Base-by-base conservation (phyloP, 2,329 filamentous ascomycete species). In the Trichothecium roseum region DNA sequence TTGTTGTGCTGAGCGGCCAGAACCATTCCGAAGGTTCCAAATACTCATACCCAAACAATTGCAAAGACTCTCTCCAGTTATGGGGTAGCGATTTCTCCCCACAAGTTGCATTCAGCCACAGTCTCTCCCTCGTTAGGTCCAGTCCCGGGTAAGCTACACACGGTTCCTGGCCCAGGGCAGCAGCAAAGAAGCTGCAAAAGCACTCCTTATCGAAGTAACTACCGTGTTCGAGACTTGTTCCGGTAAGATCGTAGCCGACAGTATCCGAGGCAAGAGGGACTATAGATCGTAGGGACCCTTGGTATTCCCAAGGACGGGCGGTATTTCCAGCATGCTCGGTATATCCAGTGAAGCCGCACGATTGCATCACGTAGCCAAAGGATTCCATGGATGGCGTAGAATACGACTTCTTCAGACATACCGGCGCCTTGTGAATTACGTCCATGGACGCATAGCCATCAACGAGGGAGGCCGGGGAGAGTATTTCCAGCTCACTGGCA, bases 21-120 rank as follows among this genome's bases (percentile, higher is more conserved):
- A 6, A 6, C 20, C 20, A 24, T 6, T 6, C 20, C 10, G 20
- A 6, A 24, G 20, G 34, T 8, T 36, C 5, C 15, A 36, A 24
- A n/a, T 30, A 22, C 13, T 14, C 18, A 28, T 15, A 36, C 20
- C 28, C 34, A 10, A 29, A 18, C 13, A 30, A 15, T 17, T 22
- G 18, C 10, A 36, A 16, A 26, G 17, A 10, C 12, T 29, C 34
- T 5, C 5, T 36, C 34, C 34, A 36, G 14, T 30, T 22, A 3
- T 20, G 26, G 13, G 34, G 27, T 18, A 36, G 28, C 5, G 34
- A 36, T 13, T 27, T 12, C 8, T 27, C 18, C 3, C 28, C 34
- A 30, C 34, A 36, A n/a, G 27, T 36, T 9, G 34, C 34, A 20
- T 36, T 22, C 13, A 30, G 26, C 34, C 34, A 36, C 24, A 36